A percentile compares a stretch with the other conserved stretches of the same genome.
These are phyloP conservation scores for Calophaca sinica DNA, from an alignment of 306 rosid genomes.

Conservation along the genomic window DNA sequence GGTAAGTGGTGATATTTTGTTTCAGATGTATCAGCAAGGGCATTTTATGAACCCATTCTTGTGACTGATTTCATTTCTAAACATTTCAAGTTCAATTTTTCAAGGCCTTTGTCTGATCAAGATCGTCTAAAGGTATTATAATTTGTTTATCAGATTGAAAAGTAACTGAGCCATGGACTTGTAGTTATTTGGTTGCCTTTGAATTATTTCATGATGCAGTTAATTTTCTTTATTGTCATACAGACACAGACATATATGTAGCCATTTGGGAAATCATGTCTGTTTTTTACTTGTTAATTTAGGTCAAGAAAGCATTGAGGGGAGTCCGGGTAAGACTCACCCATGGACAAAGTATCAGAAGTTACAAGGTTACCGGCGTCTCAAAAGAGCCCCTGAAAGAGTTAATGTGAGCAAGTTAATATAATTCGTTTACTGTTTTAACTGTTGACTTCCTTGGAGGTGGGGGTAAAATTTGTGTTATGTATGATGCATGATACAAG, in stretches of 20 bases:
- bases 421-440: neutral
- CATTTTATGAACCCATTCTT: conserved; percentile 65
- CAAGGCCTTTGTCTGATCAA: conserved; percentile 57
- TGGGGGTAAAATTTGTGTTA: neutral
- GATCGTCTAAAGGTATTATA: conserved; percentile 67
- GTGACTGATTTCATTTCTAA: conserved; percentile 54
- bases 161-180: too few relatives aligned
- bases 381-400: conserved; percentile 53
- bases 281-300: neutral
- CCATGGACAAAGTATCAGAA: conserved; percentile 22
- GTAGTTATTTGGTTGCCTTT: neutral
- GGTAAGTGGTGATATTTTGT: neutral
- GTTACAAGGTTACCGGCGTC: conserved; percentile 56
- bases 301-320: conserved; percentile 64
- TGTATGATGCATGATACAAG: neutral
- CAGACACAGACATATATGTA: neutral
- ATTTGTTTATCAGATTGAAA: neutral
- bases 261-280: neutral
- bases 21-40: conserved; percentile 77
- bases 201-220: neutral
- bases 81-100: conserved; percentile 44
- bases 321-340: conserved; percentile 56
- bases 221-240: neutral
- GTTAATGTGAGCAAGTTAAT: conserved; percentile 56
- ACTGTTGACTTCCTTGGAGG: neutral